These are phyloP conservation scores for Scheffersomyces amazonensis DNA, from an alignment of 805 yeast genomes.

Conservation along the genomic window DNA sequence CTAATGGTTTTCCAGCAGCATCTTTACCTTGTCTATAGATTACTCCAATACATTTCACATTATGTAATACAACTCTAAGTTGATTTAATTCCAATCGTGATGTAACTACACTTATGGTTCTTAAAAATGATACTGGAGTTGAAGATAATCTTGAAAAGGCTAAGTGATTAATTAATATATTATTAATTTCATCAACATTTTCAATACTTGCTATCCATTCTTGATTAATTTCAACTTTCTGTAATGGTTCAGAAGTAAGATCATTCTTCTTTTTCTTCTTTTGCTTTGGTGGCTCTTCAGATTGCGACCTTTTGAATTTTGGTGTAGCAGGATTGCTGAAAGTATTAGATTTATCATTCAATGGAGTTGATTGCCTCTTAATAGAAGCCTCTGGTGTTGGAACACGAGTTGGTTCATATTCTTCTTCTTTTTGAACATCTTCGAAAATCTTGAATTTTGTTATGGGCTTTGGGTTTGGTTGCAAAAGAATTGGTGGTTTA, in stretches of 20 bases:
- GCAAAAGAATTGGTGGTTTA: not conserved
- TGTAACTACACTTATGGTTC: conserved; percentile 57
- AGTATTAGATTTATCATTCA: conserved; percentile 25
- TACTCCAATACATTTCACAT: conserved; percentile 70
- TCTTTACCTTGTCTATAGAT: conserved; percentile 89
- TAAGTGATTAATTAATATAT: conserved; percentile 74
- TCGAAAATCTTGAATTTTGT: not conserved
- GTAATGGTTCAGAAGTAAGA: conserved; percentile 4
- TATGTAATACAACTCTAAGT: conserved; percentile 42
- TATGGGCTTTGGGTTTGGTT: not conserved
- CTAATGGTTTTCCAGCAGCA: conserved; percentile 93
- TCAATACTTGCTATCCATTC: conserved; percentile 8
- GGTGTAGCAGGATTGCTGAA: conserved; percentile 19
- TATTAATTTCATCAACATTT: conserved; percentile 52
- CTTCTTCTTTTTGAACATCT: not conserved
- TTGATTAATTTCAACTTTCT: conserved; percentile 26
- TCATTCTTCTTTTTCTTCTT: conserved; percentile 7
- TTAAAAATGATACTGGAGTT: conserved; percentile 75
- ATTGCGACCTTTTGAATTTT: conserved; percentile 15
- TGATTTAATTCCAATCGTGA: conserved; percentile 42
- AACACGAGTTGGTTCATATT: not conserved
- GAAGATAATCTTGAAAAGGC: conserved; percentile 89
- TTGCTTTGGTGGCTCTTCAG: conserved; percentile 31
- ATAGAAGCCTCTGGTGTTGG: not conserved
- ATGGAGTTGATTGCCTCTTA: conserved; percentile 7